Base-by-base conservation (phyloP, 2,329 filamentous ascomycete species). In the Tolypocladium endophyticum region DNA sequence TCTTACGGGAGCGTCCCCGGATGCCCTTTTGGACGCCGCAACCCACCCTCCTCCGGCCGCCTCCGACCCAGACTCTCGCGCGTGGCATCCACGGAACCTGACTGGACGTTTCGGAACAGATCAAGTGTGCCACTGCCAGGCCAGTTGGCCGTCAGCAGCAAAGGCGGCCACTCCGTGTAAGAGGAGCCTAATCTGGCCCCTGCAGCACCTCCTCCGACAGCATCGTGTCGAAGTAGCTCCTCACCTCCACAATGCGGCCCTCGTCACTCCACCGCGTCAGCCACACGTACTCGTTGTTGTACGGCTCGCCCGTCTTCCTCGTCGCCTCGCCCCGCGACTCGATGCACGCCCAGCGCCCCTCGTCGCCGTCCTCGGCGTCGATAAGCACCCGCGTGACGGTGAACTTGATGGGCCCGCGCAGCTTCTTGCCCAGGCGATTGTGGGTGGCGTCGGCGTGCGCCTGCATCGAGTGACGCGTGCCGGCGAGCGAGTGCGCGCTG, bases 251-350 rank as follows among this genome's bases (percentile, higher is more conserved):
- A 43, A 67, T 64, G 58, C 60, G 64, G 43, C 65, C 66, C 41
- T 67, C 60, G 4, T 58, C 60, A 47, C 66, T 59, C 61, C 63
- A 69, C 43, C 65, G 59, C 57, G 62, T 66, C 52, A 67, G 58
- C 65, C 65, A 66, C 11, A 63, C 23, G 52, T 67, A 67, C 59
- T 67, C 66, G 38, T 69, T 66, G 57, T 66, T 62, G 52, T 69
- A 69, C 16, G 57, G 35, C 58, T 62, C 41, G 18, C 65, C 66
- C 9, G 59, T 61, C 39, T 58, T 63, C 33, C 64, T 59, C 47
- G 59, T 64, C 23, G 66, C 63, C 55, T 66, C 61, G 6, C 66
- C 66, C 56, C 35, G 35, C 14, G 60, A 59, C 58, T 68, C 65
- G 18, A 69, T 61, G 36, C 61, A 59, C 14, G 64, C 66, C 66